Conservation (phyloP, 371 early-diverging fungal genomes). For the Chytridiales sp. region DNA sequence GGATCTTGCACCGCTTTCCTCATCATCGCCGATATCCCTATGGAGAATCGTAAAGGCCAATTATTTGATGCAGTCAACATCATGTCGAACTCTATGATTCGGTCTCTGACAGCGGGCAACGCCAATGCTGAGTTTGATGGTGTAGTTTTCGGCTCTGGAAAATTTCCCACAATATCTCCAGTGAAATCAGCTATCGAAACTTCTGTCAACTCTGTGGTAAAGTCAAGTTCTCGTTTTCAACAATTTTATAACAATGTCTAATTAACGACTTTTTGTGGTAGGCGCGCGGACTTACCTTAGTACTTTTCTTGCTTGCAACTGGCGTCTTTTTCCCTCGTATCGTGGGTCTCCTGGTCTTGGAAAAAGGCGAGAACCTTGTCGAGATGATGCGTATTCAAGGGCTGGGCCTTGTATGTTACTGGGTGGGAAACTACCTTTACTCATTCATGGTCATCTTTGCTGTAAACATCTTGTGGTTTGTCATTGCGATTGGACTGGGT, state of each 20-base stretch:
- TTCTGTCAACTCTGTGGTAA: too few relatives aligned
- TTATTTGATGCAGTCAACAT: too few relatives aligned
- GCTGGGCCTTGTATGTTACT: constrained; percentile 18
- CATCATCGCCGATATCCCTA: neutral
- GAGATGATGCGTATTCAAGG: constrained; percentile 33
- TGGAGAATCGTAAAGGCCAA: too few relatives aligned
- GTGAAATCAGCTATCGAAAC: too few relatives aligned
- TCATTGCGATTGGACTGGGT: constrained; percentile 5
- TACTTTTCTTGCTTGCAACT: constrained; percentile 30
- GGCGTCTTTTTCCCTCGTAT: constrained; percentile 28
- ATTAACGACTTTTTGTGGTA: neutral
- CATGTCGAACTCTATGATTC: too few relatives aligned
- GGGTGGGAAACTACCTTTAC: constrained; percentile 32
- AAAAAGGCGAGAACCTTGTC: constrained; percentile 30
- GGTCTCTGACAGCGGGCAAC: too few relatives aligned
- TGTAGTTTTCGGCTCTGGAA: too few relatives aligned
- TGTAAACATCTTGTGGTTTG: constrained; percentile 18
- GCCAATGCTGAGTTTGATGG: too few relatives aligned
- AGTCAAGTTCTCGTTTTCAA: too few relatives aligned
- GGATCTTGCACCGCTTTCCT: neutral
- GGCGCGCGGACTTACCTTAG: constrained; percentile 11
- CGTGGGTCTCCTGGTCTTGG: constrained; percentile 25
- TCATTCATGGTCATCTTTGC: constrained; percentile 17
- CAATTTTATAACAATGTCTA: neutral
- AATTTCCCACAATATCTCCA: too few relatives aligned